These are phyloP conservation scores for Dactylis glomerata DNA, from an alignment of 176 grass and related monocot species.

Conservation along the genomic window DNA sequence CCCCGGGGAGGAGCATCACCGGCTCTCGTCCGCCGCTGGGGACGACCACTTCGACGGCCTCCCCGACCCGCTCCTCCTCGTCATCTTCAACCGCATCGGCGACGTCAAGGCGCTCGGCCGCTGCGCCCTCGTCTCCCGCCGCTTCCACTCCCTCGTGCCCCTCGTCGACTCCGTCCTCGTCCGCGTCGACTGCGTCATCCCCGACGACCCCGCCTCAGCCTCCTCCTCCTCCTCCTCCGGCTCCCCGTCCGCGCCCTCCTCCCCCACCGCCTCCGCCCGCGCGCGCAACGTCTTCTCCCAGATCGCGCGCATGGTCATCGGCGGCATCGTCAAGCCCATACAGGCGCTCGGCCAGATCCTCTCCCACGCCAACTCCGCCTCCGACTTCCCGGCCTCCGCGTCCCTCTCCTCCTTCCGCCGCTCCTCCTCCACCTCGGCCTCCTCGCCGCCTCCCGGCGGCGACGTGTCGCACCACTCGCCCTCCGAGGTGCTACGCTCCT, in stretches of 20 bases:
- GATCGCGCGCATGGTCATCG: conserved; percentile 67
- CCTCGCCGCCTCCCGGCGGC: conserved; percentile 5
- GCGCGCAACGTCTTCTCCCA: conserved; percentile 58
- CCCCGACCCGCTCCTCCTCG: conserved; percentile 73
- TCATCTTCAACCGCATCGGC: conserved; percentile 79
- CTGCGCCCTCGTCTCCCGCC: conserved; percentile 75
- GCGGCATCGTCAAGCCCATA: conserved; percentile 73
- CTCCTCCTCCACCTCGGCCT: conserved; percentile 14
- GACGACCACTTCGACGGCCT: conserved; percentile 79
- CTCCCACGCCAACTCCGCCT: conserved; percentile 40
- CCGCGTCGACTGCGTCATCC: conserved; percentile 89
- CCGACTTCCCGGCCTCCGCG: conserved; percentile 23
- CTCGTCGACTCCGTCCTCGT: conserved; percentile 85
- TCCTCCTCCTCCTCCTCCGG: not conserved
- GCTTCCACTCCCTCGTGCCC: conserved; percentile 65
- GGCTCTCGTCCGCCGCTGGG: conserved; percentile 1
- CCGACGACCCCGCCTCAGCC: conserved; percentile 60
- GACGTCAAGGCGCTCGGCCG: conserved; percentile 94
- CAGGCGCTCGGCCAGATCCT: conserved; percentile 80
- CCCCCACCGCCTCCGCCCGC: conserved; percentile 35
- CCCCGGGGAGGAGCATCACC: conserved; percentile 21
- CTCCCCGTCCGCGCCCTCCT: conserved; percentile 21
- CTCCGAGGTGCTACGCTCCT: conserved; percentile 83
- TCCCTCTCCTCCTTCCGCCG: conserved; percentile 11
- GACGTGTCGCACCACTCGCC: conserved; percentile 91